phyloP scores from a whole-genome alignment of 768 basidiomycete genomes.

The Amanita exitialis region DNA sequence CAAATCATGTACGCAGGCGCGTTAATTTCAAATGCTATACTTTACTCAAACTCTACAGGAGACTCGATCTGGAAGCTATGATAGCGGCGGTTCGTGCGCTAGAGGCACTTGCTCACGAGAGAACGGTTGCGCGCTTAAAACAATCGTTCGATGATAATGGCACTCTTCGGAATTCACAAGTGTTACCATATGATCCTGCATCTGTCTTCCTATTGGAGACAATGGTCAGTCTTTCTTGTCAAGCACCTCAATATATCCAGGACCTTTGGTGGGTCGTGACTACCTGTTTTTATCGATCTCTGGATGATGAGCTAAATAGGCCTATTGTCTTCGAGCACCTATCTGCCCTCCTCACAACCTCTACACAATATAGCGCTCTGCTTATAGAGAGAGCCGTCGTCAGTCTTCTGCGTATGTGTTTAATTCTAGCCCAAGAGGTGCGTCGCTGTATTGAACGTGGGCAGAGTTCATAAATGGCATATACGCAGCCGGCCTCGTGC shows the following conservation, averaged over 20 bases:
- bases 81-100: slow-evolving; percentile 80
- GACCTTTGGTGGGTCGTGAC: slow-evolving; percentile 68
- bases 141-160: slow-evolving; percentile 55
- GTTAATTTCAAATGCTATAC: background rate
- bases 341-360: slow-evolving; percentile 64
- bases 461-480: slow-evolving; percentile 5
- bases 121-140: slow-evolving; percentile 73
- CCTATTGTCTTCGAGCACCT: slow-evolving; percentile 93
- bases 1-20: slow-evolving; percentile 74
- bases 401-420: slow-evolving; percentile 74
- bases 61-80: slow-evolving; percentile 70
- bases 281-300: background rate
- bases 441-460: slow-evolving; percentile 10
- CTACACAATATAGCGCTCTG: slow-evolving; percentile 78
- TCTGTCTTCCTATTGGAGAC: slow-evolving; percentile 91
- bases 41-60: slow-evolving; percentile 30
- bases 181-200: slow-evolving; percentile 88
- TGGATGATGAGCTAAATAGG: slow-evolving; percentile 33
- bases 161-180: slow-evolving; percentile 30
- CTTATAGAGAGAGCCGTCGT: slow-evolving; percentile 93
- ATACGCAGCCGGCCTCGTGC: slow-evolving; percentile 58
- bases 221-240: slow-evolving; percentile 83
- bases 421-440: slow-evolving; percentile 74
- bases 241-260: slow-evolving; percentile 68
- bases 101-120: slow-evolving; percentile 82